phyloP scores from a whole-genome alignment of 129 eudicot genomes.

The Smallanthus sonchifolius region DNA sequence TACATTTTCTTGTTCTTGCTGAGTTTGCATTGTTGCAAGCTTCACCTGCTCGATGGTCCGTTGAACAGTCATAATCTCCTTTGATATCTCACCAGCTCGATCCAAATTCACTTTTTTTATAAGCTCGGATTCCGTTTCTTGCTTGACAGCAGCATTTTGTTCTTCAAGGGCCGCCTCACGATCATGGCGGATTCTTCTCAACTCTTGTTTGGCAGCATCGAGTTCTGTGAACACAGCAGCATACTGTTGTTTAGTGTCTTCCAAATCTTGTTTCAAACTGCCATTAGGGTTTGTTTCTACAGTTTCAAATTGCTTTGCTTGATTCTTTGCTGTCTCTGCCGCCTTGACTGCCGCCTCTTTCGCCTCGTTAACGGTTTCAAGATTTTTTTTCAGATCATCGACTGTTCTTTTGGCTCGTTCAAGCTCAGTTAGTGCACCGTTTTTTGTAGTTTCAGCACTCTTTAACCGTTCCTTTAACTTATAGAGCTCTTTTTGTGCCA shows the following conservation, averaged over 20 bases:
- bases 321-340: conserved; percentile 27
- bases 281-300: conserved; percentile 34
- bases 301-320: conserved; percentile 49
- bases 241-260: conserved; percentile 49
- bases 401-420: conserved; percentile 70
- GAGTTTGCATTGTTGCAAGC: conserved; percentile 46
- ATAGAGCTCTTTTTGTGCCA: conserved; percentile 77
- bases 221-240: conserved; percentile 51
- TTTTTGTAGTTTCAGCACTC: conserved; percentile 71
- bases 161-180: conserved; percentile 44
- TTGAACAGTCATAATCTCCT: conserved; percentile 54
- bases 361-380: conserved; percentile 54
- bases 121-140: conserved; percentile 55
- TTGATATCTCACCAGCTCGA: conserved; percentile 53
- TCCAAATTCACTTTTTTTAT: conserved; percentile 42
- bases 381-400: conserved; percentile 64
- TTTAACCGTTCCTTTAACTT: conserved; percentile 72
- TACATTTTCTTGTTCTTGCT: conserved; percentile 53
- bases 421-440: conserved; percentile 78
- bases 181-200: conserved; percentile 61
- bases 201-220: conserved; percentile 72
- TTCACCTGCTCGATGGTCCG: conserved; percentile 58
- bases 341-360: conserved; percentile 57
- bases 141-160: conserved; percentile 44
- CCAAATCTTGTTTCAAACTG: conserved; percentile 39